Percentiles rank a stretch among this genome's conserved stretches.
These are phyloP conservation scores for Pleurotus platypus DNA, from an alignment of 768 basidiomycete genomes.

Conservation along the genomic window DNA sequence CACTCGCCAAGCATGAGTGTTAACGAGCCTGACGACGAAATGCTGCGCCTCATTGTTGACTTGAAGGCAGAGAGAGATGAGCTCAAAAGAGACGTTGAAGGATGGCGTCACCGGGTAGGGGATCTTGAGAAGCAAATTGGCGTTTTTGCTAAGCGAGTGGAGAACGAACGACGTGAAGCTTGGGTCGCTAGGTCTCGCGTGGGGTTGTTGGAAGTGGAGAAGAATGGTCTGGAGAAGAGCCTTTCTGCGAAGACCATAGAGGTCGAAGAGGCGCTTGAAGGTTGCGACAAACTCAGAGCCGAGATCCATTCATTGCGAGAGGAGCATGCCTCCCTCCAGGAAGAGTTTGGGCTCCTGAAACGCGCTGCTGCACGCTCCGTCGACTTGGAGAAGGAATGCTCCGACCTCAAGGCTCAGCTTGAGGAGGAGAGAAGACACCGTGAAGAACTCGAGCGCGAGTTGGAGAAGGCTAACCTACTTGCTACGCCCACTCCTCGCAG, in stretches of 20 bases:
- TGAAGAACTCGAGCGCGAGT: conserved; percentile 48
- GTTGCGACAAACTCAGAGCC: background rate
- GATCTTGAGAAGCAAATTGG: conserved; percentile 71
- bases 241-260: conserved; percentile 23
- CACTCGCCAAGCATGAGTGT: conserved; percentile 18
- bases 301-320: background rate
- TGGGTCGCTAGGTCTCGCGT: conserved; percentile 80
- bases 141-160: conserved; percentile 64
- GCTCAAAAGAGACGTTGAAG: conserved; percentile 82
- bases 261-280: conserved; percentile 3
- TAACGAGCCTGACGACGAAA: conserved; percentile 68
- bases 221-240: conserved; percentile 48
- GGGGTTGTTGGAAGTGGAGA: conserved; percentile 65
- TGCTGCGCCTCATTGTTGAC: conserved; percentile 71
- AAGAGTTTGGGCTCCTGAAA: conserved; percentile 32
- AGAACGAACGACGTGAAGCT: conserved; percentile 76
- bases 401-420: conserved; percentile 17
- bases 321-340: conserved; percentile 15
- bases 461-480: conserved; percentile 38
- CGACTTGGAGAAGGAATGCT: conserved; percentile 13
- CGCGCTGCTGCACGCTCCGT: conserved; percentile 16
- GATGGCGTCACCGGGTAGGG: conserved; percentile 75
- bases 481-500: conserved; percentile 43
- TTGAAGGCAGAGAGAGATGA: conserved; percentile 89
- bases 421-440: conserved; percentile 37